Conservation (phyloP, 225 moss, liverwort and hornwort species). For the Antitrichia curtipendula region DNA sequence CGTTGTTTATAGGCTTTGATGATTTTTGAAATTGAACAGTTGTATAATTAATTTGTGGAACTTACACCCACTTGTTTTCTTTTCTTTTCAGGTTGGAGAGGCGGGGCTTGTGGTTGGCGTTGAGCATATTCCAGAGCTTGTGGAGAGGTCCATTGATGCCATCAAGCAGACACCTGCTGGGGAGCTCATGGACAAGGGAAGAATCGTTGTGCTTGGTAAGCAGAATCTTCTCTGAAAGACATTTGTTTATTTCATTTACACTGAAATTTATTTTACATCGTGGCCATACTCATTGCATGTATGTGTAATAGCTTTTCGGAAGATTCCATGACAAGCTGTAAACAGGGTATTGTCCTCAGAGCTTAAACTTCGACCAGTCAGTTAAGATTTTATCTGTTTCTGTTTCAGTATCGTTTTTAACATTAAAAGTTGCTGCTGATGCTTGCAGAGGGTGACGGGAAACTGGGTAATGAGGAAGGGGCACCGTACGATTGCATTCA, state of each 20-base stretch:
- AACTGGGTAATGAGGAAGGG: conserved; percentile 56
- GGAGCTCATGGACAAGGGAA: conserved; percentile 52
- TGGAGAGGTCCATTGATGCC: conserved; percentile 67
- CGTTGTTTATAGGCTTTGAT: not conserved
- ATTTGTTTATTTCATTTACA: not conserved
- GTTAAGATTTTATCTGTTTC: not conserved
- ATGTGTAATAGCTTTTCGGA: not conserved
- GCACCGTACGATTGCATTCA: conserved; percentile 91
- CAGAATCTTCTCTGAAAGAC: not conserved
- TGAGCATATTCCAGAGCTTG: conserved; percentile 84
- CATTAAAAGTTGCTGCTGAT: not conserved
- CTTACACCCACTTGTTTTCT: not conserved
- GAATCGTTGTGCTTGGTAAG: conserved; percentile 59
- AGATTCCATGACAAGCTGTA: not conserved
- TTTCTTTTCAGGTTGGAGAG: conserved; percentile 46
- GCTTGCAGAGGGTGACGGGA: conserved; percentile 73
- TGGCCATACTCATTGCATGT: not conserved
- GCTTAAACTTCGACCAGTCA: too few species aligned
- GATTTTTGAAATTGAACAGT: not conserved
- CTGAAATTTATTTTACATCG: not conserved
- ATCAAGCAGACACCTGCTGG: conserved; percentile 70
- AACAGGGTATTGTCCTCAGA: not conserved
- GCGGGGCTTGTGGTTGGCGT: conserved; percentile 61
- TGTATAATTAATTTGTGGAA: not conserved
- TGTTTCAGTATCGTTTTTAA: not conserved